Base-by-base conservation (phyloP, 2,329 filamentous ascomycete genomes). In the Hortaea sp. region DNA sequence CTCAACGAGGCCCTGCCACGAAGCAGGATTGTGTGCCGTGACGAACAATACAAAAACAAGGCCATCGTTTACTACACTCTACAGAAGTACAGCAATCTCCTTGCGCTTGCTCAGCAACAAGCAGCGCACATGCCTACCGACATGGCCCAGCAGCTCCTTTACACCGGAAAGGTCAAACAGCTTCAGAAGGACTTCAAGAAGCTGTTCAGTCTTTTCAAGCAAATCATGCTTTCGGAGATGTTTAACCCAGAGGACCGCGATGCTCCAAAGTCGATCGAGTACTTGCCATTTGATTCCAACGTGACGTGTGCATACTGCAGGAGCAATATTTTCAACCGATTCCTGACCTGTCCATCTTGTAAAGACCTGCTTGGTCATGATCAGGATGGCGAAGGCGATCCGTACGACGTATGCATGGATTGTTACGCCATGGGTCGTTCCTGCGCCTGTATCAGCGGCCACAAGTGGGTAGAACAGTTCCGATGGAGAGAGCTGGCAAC, bases 1-100 rank as follows among this genome's bases (percentile, higher is more conserved):
- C 66, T 97, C 13, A 77, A 81, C 49, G 92, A 97, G 68, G 88
- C 90, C 0, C 73, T 98, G 2, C 88, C 89, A 0, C 88, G 88
- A 56, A 87, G 89, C 7, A 79, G 88, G 9, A 78, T 95, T 55
- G 90, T 97, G 2, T 97, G 92, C 62, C 84, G 92, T 34, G 92
- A 98, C 55, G 92, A 98, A 63, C 90, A 97, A 64, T 98, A 98
- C 72, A 97, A 97, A 65, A 95, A 94, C 69, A 97, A 97, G 64
- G 87, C 89, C 5, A 95, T 97, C 48, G 75, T 95, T 39, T 95
- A 89, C 64, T 95, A 83, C 62, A 87, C 88, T 0, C 73, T 97
- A 3, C 70, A 83, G 7, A 92, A 88, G 58, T 97, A 97, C 62
- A 76, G 75, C 1, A 64, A 64, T 5, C 63, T 78, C 29, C 68